Base-by-base conservation (phyloP, 192 early-diverging fungal genomes). In the Coemansia aciculifera region DNA sequence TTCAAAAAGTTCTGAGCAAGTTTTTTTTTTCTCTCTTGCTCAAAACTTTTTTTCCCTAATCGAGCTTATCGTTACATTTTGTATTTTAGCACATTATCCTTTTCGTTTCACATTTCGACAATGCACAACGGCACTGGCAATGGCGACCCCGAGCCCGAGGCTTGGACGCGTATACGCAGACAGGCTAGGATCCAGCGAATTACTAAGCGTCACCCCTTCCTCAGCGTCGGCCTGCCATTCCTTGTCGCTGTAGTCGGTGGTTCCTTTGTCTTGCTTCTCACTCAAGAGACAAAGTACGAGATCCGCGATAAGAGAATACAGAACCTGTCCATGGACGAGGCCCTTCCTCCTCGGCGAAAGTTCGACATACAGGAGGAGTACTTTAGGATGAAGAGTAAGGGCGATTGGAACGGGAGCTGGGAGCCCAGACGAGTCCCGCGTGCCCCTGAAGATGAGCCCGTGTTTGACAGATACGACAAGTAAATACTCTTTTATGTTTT, bases 211-310 rank as follows among this genome's bases (percentile, higher is more conserved):
- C 78, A 82, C 65, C 91, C 90, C 13, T 87, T 93, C 52, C 66
- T 91, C 15, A 78, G 75, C 39, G 89, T 93, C 69, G 90, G 91
- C 1, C 67, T 93, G 7, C 90, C 91, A 29, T 89, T 93, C 31
- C 63, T 93, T 12, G 59, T 84, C 23, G 87, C 89, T 0, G 84
- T 94, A 19, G 82, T 94, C 17, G 88, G 75, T 34, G 91, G 88
- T 48, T 89, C 91, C 9, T 89, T 89, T 77, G 88, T 86, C 6
- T 81, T 95, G 37, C 78, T 88, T 29, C 85, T 89, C 31, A 74
- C 93, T 23, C 89, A 91, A 12, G 84, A 93, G 63, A 91, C 90
- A 37, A 87, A 89, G 68, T 93, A 90, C 66, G 91, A 95, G 72
- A 84, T 90, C 42, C 85, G 89, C 40, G 91, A 92, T 70, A 71